A percentile compares a stretch with the other conserved stretches of the same genome.
These are phyloP conservation scores for Fusarium siculi DNA, from an alignment of 2,329 filamentous ascomycete genomes.

Conservation along the genomic window DNA sequence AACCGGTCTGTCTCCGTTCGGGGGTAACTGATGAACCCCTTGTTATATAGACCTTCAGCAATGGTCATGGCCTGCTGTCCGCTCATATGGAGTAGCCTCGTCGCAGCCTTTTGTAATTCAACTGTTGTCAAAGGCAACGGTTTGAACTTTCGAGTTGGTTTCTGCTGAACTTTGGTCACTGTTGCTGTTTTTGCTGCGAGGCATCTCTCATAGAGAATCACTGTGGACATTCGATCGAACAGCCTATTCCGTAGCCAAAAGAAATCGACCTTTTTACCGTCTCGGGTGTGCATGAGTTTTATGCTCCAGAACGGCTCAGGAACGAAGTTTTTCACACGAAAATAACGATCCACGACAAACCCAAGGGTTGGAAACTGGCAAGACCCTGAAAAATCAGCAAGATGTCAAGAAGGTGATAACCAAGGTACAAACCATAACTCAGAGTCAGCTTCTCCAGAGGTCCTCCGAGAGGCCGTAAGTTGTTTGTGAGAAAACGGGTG, in stretches of 20 bases:
- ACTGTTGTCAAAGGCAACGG: conserved; percentile 94
- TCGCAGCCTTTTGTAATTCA: conserved; percentile 95
- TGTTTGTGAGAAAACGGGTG: conserved; percentile 86
- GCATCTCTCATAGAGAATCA: conserved; percentile 87
- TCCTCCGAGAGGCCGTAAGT: conserved; percentile 77
- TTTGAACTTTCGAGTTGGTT: conserved; percentile 93
- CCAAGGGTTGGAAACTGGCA: conserved; percentile 97
- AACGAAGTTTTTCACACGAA: conserved; percentile 92
- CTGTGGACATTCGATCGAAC: conserved; percentile 85
- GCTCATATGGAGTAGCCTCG: conserved; percentile 86
- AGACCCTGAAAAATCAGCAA: conserved; percentile 65
- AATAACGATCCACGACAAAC: conserved; percentile 96
- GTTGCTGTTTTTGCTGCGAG: conserved; percentile 79
- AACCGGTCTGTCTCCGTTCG: conserved; percentile 98
- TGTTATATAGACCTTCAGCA: conserved; percentile 90
- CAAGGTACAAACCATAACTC: conserved; percentile 75
- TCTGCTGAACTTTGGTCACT: conserved; percentile 87
- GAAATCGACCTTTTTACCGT: conserved; percentile 84
- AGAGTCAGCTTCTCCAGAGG: conserved; percentile 73
- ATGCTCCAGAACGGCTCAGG: conserved; percentile 95
- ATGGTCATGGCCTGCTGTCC: conserved; percentile 90
- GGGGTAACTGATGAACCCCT: conserved; percentile 96
- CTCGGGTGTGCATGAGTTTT: conserved; percentile 81
- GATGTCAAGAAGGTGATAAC: not conserved
- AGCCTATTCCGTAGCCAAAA: conserved; percentile 83